Evolutionary conservation across 2,329 filamentous ascomycete species (phyloP), one percentile per base, ranked within the genome.

Genomic region (Aspergillus sp.): DNA sequence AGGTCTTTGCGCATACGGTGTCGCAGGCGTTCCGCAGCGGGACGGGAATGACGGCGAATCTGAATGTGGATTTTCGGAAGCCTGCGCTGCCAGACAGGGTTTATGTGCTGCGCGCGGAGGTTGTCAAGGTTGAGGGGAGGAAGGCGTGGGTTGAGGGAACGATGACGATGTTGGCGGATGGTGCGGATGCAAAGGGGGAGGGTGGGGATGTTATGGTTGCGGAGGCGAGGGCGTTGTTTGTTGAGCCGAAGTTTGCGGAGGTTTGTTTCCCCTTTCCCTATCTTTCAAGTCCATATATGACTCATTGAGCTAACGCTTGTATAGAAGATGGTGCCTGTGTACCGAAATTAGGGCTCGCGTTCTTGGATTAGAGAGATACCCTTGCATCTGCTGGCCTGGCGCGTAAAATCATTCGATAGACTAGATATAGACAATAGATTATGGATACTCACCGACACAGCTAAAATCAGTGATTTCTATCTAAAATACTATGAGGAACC

Each of bases 121-220:
- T 73, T 46, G 69, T 69, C 1, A 69, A 69, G 62, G 73, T 76
- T 7, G 74, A 77, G 54, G 75, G 75, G 7, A 57, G 75, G 38
- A 77, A 77, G 67, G 75, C 74, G 45, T 77, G 75, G 74, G 75
- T 77, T 50, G 68, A 76, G 59, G 75, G 74, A 1, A 60, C 52
- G 22, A 69, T 77, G 69, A 67, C 59, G 22, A 70, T 58, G 38
- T 48, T 62, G 43, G 63, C 61, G 25, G 25, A 28, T 28, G 25
- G 4, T 6, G 43, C 64, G 34, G 57, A 65, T 25, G 61, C 46
- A 7, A 67, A 66, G 51, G 65, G 69, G 19, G 72, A 73, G 46
- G 19, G 19, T 19, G 19, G 19, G 19, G 59, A 64, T 3, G 67
- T 72, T 28, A 67, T 74, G 67, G 72, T 76, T 56, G 71, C 74